Base-by-base conservation (phyloP, 2,329 filamentous ascomycete species). In the Penicillium thymicola region DNA sequence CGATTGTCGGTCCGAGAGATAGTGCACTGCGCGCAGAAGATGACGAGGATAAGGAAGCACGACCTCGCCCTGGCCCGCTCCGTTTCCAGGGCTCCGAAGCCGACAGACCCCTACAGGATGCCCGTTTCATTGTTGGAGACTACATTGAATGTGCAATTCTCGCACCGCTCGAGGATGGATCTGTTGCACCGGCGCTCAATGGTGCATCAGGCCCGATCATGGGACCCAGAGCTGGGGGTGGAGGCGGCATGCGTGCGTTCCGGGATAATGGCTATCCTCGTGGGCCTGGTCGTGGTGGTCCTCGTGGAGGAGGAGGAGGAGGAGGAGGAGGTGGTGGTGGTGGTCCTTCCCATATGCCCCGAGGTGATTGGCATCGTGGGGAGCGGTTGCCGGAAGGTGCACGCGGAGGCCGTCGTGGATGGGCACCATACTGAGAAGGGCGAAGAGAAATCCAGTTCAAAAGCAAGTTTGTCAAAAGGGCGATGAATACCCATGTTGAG, bases 41-140 rank as follows among this genome's bases (percentile, higher is more conserved):
- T 2, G 68, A 72, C 1, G 75, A 78, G 25, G 71, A 73, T 4
- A 76, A 76, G 16, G 74, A 72, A 18, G 56, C 60, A 59, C 67
- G 66, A 57, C 70, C 67, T 59, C 70, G 47, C 61, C 69, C 46
- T 13, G 66, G 65, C 2, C 52, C 64, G 4, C 65, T 76, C 38
- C 77, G 77, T 27, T 70, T 79, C 44, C 73, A 83, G 52, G 80
- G 80, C 34, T 82, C 82, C 6, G 86, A 90, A 28, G 82, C 85
- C 11, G 81, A 86, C 28, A 93, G 88, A 76, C 92, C 89, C 9
- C 76, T 97, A 32, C 81, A 81, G 37, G 90, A 95, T 52, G 86
- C 84, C 34, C 84, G 88, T 23, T 96, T 96, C 67, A 88, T 96
- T 11, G 88, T 94, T 60, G 93, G 93, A 0, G 93, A 97, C 73